A percentile compares a stretch with the other conserved stretches of the same genome.
Conservation (phyloP, 257 asterid genomes). For the Solanum pennellii region DNA sequence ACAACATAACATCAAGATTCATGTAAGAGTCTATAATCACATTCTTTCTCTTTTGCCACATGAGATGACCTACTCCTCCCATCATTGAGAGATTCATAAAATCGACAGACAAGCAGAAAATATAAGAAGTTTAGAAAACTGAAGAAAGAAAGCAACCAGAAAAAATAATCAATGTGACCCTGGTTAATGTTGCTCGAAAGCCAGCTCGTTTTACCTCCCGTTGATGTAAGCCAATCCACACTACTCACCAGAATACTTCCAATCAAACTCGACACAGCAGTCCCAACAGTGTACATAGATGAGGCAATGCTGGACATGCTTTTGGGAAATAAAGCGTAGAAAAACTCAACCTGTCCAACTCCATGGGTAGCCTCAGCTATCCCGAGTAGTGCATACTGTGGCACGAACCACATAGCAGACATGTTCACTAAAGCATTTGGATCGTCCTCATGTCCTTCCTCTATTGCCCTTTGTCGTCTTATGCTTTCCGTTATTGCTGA, state of each 20-base stretch:
- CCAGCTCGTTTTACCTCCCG: background rate
- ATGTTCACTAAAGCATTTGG: constrained; percentile 2
- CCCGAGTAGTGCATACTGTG: constrained; percentile 1
- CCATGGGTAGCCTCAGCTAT: constrained; percentile 3
- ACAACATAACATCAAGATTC: background rate
- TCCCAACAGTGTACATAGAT: background rate
- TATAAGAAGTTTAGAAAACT: background rate
- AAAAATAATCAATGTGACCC: constrained; percentile 14
- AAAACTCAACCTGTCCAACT: constrained; percentile 9
- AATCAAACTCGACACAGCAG: constrained; percentile 1
- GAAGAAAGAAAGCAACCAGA: constrained; percentile 5
- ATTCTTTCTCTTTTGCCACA: background rate
- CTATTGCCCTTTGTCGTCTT: background rate
- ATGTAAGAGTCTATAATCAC: background rate
- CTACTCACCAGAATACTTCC: constrained; percentile 5
- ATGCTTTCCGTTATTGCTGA: constrained; percentile 6
- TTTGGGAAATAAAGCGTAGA: constrained; percentile 6
- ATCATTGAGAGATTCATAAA: background rate
- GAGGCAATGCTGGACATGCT: constrained; percentile 15
- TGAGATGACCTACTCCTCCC: background rate
- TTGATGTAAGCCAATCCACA: background rate
- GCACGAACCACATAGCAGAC: constrained; percentile 23
- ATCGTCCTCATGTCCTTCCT: background rate
- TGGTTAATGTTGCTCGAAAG: constrained; percentile 5
- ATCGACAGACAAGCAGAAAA: background rate